Evolutionary conservation across 2,329 filamentous ascomycete species (phyloP).

Genomic region (Arthrinium phaeospermum): DNA sequence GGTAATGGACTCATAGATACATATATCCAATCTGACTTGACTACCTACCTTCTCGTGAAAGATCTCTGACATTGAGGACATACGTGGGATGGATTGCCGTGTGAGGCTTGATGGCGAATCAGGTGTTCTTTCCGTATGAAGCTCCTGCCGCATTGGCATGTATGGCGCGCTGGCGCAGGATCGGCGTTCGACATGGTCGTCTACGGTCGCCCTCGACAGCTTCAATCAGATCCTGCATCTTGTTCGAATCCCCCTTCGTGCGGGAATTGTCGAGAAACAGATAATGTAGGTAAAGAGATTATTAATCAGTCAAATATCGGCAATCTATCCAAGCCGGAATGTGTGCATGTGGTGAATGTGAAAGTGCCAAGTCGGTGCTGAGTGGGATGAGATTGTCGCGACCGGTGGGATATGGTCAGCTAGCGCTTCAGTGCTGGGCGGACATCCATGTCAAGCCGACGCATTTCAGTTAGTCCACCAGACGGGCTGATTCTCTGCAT

Average conservation of each 20-base stretch:
- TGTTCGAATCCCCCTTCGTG: rapidly evolving
- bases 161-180: not conserved
- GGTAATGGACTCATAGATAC: not conserved
- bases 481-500: not conserved
- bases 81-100: slow-evolving; percentile 1
- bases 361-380: not conserved
- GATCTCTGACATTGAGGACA: slow-evolving; percentile 18
- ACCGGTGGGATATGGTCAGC: slow-evolving; percentile 10
- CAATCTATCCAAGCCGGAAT: not conserved
- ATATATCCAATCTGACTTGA: not conserved
- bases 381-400: not conserved
- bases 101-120: slow-evolving; percentile 20
- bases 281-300: too few relatives aligned
- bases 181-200: not conserved
- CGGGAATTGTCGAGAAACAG: too few relatives aligned
- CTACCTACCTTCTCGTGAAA: slow-evolving; percentile 19
- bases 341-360: not conserved
- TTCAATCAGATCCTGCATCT: not conserved
- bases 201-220: not conserved
- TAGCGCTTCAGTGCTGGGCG: not conserved
- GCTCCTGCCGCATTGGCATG: slow-evolving; percentile 20
- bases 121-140: slow-evolving; percentile 23
- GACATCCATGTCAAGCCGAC: not conserved
- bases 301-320: not conserved
- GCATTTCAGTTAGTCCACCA: not conserved